Evolutionary conservation across 169 alveolate species (phyloP).

Genomic region (Amoebophrya sp.): DNA sequence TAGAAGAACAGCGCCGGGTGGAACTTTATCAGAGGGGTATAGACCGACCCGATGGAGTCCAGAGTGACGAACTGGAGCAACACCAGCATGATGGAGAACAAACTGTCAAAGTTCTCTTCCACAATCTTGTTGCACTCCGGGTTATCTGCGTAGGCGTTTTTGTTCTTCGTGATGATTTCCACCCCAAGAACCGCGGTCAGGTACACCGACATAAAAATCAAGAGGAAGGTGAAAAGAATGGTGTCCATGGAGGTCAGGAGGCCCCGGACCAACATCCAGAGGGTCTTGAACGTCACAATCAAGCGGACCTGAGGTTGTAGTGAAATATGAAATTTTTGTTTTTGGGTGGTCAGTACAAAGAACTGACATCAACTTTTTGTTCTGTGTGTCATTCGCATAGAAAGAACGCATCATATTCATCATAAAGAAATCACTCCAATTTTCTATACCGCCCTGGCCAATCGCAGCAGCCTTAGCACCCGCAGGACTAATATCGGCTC

Average conservation of each 20-base stretch:
- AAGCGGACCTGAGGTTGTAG: too few species aligned
- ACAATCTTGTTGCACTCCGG: neutral
- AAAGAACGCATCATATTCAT: too few species aligned
- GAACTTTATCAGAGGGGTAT: neutral
- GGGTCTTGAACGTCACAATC: neutral
- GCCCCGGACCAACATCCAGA: conserved; percentile 37
- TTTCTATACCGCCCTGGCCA: conserved; percentile 32
- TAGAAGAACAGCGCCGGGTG: neutral
- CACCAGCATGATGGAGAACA: neutral
- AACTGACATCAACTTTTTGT: too few species aligned
- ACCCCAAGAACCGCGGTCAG: neutral
- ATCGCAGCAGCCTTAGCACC: neutral
- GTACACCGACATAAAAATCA: neutral
- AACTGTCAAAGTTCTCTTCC: neutral
- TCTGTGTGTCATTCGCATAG: too few species aligned
- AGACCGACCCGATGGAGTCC: neutral
- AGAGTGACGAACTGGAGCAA: neutral
- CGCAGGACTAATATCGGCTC: conserved; percentile 30
- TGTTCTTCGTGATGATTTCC: neutral
- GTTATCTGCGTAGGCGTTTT: neutral
- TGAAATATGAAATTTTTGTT: too few species aligned
- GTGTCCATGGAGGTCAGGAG: conserved; percentile 19
- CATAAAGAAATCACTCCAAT: too few species aligned
- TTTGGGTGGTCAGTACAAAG: too few species aligned
- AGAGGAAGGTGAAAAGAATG: neutral